phyloP scores from a whole-genome alignment of 805 yeast genomes.

The Metschnikowia noctiluminum region DNA sequence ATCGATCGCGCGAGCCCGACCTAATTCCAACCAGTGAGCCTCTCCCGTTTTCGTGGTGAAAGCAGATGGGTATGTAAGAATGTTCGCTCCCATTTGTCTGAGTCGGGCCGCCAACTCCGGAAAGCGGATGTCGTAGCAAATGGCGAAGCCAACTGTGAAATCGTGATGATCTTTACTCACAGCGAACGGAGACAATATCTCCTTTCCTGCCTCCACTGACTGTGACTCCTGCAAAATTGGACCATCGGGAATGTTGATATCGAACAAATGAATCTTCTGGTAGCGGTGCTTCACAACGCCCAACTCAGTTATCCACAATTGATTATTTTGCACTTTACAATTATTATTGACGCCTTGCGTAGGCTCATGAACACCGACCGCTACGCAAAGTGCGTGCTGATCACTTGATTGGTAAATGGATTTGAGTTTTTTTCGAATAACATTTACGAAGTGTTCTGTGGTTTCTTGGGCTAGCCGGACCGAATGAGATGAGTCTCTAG shows the following conservation, averaged over 20 bases:
- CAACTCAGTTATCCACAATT: slow-evolving; percentile 61
- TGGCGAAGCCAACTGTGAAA: slow-evolving; percentile 59
- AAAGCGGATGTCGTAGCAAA: slow-evolving; percentile 85
- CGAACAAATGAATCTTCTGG: slow-evolving; percentile 86
- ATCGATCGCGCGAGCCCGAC: slow-evolving; percentile 82
- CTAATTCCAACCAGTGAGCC: slow-evolving; percentile 84
- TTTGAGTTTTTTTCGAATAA: slow-evolving; percentile 45
- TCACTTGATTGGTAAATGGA: not conserved
- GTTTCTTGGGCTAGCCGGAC: slow-evolving; percentile 48
- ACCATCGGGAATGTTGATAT: slow-evolving; percentile 78
- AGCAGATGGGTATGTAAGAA: slow-evolving; percentile 84
- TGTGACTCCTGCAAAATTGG: slow-evolving; percentile 75
- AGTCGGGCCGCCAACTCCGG: slow-evolving; percentile 69
- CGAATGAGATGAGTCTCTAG: slow-evolving; percentile 66
- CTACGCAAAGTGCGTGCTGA: slow-evolving; percentile 46
- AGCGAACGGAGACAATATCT: slow-evolving; percentile 31
- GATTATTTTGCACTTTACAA: slow-evolving; percentile 58
- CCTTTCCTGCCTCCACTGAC: slow-evolving; percentile 76
- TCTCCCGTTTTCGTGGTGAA: slow-evolving; percentile 90
- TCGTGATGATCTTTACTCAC: slow-evolving; percentile 5
- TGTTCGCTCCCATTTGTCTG: slow-evolving; percentile 67
- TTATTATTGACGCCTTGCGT: slow-evolving; percentile 24
- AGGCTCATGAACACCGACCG: slow-evolving; percentile 90
- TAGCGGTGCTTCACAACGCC: slow-evolving; percentile 71
- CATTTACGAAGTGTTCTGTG: slow-evolving; percentile 38